These are phyloP conservation scores for Picea abies DNA, from an alignment of 83 land plant genomes.

Conservation along the genomic window DNA sequence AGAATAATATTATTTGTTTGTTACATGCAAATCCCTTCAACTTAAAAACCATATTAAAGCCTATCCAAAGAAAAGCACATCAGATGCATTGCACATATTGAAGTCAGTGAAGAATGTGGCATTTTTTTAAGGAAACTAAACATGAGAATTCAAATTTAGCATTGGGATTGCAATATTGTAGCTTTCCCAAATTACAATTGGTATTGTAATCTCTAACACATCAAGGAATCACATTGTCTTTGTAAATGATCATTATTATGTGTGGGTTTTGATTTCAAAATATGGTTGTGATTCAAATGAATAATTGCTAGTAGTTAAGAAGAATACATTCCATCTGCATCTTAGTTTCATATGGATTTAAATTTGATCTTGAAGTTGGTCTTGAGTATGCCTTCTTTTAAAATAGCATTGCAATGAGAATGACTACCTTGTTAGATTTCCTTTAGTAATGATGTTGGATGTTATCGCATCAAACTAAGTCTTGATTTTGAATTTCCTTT, in stretches of 20 bases:
- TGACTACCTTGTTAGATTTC: neutral
- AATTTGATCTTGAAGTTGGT: neutral
- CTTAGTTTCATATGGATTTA: neutral
- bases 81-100: neutral
- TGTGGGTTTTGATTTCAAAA: neutral
- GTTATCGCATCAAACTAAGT: neutral
- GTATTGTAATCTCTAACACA: neutral
- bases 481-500: neutral
- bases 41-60: neutral
- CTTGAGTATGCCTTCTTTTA: conserved; percentile 17
- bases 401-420: conserved; percentile 12
- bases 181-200: neutral
- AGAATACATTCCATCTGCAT: neutral
- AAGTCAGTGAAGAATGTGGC: neutral
- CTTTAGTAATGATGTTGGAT: neutral
- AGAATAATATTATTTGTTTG: conserved; percentile 78
- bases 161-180: neutral
- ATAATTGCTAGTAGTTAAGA: neutral
- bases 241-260: neutral
- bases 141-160: neutral
- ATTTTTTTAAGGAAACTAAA: neutral
- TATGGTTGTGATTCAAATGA: neutral
- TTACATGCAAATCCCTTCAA: conserved; percentile 35
- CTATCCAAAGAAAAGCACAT: neutral
- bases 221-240: neutral